Base-by-base conservation (phyloP, 768 basidiomycete species). In the Cubamyces sp. region DNA sequence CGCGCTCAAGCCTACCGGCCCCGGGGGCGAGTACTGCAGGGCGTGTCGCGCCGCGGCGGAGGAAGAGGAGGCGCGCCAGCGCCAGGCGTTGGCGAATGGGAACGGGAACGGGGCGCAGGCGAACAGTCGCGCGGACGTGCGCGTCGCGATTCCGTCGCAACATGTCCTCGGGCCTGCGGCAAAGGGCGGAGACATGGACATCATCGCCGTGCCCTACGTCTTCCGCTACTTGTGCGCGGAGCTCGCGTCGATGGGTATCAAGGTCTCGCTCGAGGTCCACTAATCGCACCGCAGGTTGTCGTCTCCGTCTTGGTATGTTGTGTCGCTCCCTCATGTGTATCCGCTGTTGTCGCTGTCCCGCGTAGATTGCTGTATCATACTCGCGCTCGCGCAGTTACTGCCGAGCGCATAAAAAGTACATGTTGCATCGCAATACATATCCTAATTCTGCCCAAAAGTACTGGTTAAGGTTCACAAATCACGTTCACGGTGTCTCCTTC, bases 171-270 rank as follows among this genome's bases (percentile, higher is more conserved):
- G 83, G 40, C 75, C 81, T 25, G 66, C 73, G 61, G 76, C 76
- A 56, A 89, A 87, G 75, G 91, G 90, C 34, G 88, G 90, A 16
- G 87, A 94, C 66, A 85, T 99, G 74, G 97, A 98, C 74, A 88
- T 99, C 49, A 87, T 99, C 54, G 96, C 96, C 14, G 84, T 99
- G 21, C 97, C 97, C 7, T 98, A 92, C 70, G 95, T 96, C 53
- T 96, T 97, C 77, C 83, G 93, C 51, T 93, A 95, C 78, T 82
- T 98, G 12, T 95, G 96, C 71, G 91, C 96, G 2, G 97, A 99
- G 77, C 78, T 99, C 68, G 96, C 96, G n/a, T 90, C 93, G 18
- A 98, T 98, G 96, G 96, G 97, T 48, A 98, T 99, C 69, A 86
- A 90, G 39, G 83, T 98, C 53, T 91, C 92, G 50, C 76, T 98